Evolutionary conservation across 1,284 basidiomycete species (phyloP).

Genomic region (Xanthoconium separans): DNA sequence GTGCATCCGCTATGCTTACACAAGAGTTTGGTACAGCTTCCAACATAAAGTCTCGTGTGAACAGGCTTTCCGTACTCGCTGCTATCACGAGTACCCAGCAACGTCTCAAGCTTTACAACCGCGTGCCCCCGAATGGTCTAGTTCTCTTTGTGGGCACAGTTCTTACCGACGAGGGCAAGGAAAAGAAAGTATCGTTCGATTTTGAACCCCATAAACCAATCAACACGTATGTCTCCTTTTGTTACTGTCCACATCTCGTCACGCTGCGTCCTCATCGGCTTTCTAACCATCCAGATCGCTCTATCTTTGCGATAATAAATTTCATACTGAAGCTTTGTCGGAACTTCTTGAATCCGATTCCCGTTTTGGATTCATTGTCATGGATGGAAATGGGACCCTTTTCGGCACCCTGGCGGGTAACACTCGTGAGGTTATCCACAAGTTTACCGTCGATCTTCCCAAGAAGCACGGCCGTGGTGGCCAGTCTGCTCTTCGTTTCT

Average conservation of each 20-base stretch:
- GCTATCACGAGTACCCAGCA: conserved; percentile 99
- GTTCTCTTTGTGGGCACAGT: conserved; percentile 98
- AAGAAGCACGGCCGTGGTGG: conserved; percentile 99
- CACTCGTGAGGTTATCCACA: conserved; percentile 96
- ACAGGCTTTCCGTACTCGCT: conserved; percentile 94
- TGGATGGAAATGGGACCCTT: conserved; percentile 97
- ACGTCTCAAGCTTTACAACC: conserved; percentile 93
- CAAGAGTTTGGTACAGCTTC: conserved; percentile 98
- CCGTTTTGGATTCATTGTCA: conserved; percentile 99
- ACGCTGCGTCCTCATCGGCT: conserved; percentile 4
- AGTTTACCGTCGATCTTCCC: conserved; percentile 98
- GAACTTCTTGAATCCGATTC: conserved; percentile 98
- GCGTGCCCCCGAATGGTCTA: conserved; percentile 95
- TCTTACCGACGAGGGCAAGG: conserved; percentile 97
- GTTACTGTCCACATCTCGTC: not conserved
- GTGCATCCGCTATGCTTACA: conserved; percentile 93
- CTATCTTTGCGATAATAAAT: conserved; percentile 99
- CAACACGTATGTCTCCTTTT: conserved; percentile 75
- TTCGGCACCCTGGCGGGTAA: conserved; percentile 97
- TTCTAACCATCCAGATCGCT: conserved; percentile 64
- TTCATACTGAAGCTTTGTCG: conserved; percentile 96
- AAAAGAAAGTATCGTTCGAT: conserved; percentile 97
- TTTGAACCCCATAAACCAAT: conserved; percentile 98
- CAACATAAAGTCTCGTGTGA: conserved; percentile 99
- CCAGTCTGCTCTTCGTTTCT: conserved; percentile 99